Base-by-base conservation (phyloP, 495 filamentous ascomycete species). In the Neurospora sp. region DNA sequence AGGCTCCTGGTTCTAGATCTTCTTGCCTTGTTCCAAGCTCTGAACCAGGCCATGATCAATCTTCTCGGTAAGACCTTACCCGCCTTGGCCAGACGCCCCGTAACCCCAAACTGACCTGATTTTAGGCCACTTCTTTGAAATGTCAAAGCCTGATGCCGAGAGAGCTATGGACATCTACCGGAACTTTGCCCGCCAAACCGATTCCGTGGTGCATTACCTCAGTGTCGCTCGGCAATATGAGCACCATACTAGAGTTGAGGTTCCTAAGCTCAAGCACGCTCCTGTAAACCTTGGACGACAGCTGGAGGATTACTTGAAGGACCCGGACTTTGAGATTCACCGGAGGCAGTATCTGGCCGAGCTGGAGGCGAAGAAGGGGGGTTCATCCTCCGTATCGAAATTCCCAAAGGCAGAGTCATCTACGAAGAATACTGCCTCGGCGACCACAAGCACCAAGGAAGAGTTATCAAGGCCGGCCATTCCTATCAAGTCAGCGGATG, bases 31-130 rank as follows among this genome's bases (percentile, higher is more conserved):
- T 99, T 97, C 81, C 93, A 96, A 74, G 93, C 97, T 42, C 91
- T 98, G 85, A 99, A 99, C 76, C 94, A 98, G 83, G 96, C 92
- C 31, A 95, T 96, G 75, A 98, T 99, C 83, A 99, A 97, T 81
- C 93, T 99, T 73, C 87, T 99, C 70, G 93, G 96, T 96, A 87
- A 75, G 87, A 72, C 9, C 4, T 27, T 39, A 45, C 65, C 38
- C 7, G 68, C 39, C 0, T 41, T 38, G 9, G 16, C 59, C n/a
- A 12, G 40, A 16, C 31, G 40, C 53, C 37, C 20, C 4, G n/a
- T 12, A 37, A 9, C 14, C 38, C 65, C 61, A 76, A 69, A 70
- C 78, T 81, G 40, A 81, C 61, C 10, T 35, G 22, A 9, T 61
- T 31, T 35, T 71, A 97, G 94, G 97, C 75, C 94, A 96, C 79